Conservation (phyloP, 768 basidiomycete species). For the button mushroom (Agaricus bisporus) region DNA sequence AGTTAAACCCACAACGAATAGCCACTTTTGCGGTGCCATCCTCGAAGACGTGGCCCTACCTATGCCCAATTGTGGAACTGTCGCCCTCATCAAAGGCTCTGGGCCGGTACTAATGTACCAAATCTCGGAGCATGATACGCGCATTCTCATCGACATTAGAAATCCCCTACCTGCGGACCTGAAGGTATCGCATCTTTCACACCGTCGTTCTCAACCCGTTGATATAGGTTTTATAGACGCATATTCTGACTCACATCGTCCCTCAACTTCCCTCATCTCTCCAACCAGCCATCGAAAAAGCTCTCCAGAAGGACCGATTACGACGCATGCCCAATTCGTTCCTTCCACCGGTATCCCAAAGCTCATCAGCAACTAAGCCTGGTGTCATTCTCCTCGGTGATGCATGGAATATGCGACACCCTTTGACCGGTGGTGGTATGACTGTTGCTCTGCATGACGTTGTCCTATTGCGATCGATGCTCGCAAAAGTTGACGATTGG, state of each 20-base stretch:
- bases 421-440: constrained; percentile 97
- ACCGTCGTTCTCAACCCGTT: neutral
- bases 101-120: constrained; percentile 95
- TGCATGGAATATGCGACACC: constrained; percentile 99
- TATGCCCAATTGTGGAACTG: constrained; percentile 76
- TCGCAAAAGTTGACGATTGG: constrained; percentile 39
- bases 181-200: constrained; percentile 43
- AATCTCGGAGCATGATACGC: constrained; percentile 81
- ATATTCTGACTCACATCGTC: constrained; percentile 67
- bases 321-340: constrained; percentile 95
- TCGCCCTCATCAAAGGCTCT: constrained; percentile 68
- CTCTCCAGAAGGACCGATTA: constrained; percentile 75
- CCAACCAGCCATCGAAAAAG: constrained; percentile 55
- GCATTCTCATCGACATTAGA: constrained; percentile 91
- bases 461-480: constrained; percentile 59
- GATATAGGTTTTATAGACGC: constrained; percentile 33
- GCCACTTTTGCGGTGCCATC: constrained; percentile 82
- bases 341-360: constrained; percentile 75
- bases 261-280: constrained; percentile 78
- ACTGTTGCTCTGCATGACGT: constrained; percentile 90
- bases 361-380: constrained; percentile 41
- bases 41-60: constrained; percentile 73
- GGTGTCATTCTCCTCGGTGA: constrained; percentile 88
- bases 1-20: constrained; percentile 50
- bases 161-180: constrained; percentile 76